Base-by-base conservation (phyloP, 306 rosid genomes). In the Pachyrhizus erosus region DNA sequence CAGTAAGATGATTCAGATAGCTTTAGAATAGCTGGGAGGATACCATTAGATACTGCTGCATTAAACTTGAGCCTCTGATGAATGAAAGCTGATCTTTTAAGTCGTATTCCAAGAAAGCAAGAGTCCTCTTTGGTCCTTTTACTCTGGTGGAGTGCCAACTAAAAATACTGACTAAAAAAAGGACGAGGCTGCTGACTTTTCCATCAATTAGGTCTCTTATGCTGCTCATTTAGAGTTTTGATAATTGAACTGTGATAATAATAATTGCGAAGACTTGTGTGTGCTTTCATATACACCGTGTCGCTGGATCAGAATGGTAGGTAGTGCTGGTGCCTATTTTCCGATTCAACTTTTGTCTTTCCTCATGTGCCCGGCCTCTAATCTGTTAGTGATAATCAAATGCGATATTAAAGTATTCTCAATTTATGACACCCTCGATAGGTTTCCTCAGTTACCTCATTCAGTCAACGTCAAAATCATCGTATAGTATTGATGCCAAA, bases 151-250 rank as follows among this genome's bases (percentile, higher is more conserved):
- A 77, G 87, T 85, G 85, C 83, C 82, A 77, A 73, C 78, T 57
- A 57, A 78, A 83, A 83, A 73, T 79, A 72, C 80, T 68, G 54
- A 60, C 62, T 72, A 58, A 21, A 51, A 80, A 75, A 72, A 75
- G 84, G 85, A 46, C 70, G 83, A 70, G 73, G 20, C 71, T 26
- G 80, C 88, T 90, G 97, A 89, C 93, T 84, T 61, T 46, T 29
- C 0, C 9, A 57, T 39, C 31, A 83, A n/a, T 74, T 77, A 60
- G 82, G 84, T 79, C 43, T 58, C 39, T 40, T 70, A 51, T 74
- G 42, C 54, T 12, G 18, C 71, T 71, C 77, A 72, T 81, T 65
- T 58, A 21, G 48, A 23, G 71, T 78, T 75, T 58, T 60, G 69
- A 84, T 84, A 78, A 77, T 86, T 83, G 73, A 40, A 31, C 26